Conservation (phyloP, 306 rosid species). For the Morella rubra region DNA sequence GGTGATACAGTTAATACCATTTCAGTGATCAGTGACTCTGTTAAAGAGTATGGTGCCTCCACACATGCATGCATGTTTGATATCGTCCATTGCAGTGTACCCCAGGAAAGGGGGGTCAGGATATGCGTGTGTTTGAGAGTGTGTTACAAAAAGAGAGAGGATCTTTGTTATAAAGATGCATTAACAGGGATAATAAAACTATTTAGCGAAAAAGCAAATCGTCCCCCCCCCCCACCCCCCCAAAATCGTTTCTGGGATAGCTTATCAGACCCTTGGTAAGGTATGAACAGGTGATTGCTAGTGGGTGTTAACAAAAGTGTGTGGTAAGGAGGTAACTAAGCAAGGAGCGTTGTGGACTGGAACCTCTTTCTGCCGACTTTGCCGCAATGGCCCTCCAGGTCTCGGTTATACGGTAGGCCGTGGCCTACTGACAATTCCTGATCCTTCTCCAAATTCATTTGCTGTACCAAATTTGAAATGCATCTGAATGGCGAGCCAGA, state of each 20-base stretch:
- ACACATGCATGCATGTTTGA: not conserved
- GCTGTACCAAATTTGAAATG: conserved; percentile 83
- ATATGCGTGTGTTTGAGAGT: not conserved
- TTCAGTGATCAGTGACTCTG: not conserved
- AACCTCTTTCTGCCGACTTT: conserved; percentile 78
- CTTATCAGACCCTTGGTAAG: not conserved
- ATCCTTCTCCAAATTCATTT: conserved; percentile 87
- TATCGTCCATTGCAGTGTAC: not conserved
- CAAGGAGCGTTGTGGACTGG: conserved; percentile 13
- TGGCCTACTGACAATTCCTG: conserved; percentile 72
- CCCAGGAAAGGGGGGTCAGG: not conserved
- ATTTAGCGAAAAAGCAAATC: not conserved
- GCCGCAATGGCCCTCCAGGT: conserved; percentile 79
- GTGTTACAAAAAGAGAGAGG: not conserved
- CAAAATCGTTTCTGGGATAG: not conserved
- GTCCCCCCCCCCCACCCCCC: too few relatives aligned
- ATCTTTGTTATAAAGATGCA: too few relatives aligned
- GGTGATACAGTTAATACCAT: not conserved
- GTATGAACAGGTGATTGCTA: not conserved
- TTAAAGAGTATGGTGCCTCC: not conserved
- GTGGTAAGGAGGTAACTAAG: conserved; percentile 4
- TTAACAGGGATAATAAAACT: not conserved
- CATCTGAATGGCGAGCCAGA: conserved; percentile 97
- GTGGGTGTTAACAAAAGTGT: conserved; percentile 12
- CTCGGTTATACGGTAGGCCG: conserved; percentile 60